Percentiles rank a stretch among this genome's conserved stretches.
phyloP scores from a whole-genome alignment of 345 rosid genomes.

The Eucalyptus coolabah region DNA sequence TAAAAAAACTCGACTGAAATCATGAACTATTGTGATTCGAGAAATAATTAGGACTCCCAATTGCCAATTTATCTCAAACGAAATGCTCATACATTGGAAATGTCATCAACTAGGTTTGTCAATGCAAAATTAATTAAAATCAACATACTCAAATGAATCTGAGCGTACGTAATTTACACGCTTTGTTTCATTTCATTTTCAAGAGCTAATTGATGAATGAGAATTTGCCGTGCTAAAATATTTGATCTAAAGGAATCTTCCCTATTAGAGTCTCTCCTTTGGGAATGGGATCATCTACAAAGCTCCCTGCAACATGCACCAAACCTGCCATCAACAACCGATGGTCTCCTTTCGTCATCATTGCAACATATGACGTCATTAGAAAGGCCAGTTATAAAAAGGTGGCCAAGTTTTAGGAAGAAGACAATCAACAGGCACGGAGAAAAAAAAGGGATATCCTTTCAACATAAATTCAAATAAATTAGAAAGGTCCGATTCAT shows the following conservation, averaged over 20 bases:
- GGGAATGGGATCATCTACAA: slow-evolving; percentile 1
- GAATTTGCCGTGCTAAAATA: not conserved
- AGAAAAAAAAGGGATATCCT: not conserved
- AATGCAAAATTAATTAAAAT: not conserved
- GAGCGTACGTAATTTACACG: not conserved
- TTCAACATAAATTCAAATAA: not conserved
- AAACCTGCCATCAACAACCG: not conserved
- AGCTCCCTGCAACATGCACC: slow-evolving; percentile 2
- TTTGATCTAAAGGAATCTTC: not conserved
- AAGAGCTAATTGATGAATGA: not conserved
- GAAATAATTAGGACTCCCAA: not conserved
- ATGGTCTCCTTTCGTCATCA: not conserved
- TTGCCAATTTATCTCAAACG: not conserved
- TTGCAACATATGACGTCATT: not conserved
- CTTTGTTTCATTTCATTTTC: not conserved
- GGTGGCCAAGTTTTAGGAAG: not conserved
- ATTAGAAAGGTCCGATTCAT: not conserved
- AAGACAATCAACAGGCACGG: not conserved
- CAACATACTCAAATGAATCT: not conserved
- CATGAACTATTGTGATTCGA: not conserved
- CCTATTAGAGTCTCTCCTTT: slow-evolving; percentile 5
- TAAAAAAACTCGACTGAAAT: not conserved
- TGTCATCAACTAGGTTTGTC: not conserved
- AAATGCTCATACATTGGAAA: not conserved
- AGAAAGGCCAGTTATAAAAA: not conserved